Evolutionary conservation across 2,329 filamentous ascomycete genomes (phyloP).

Genomic region (Pseudogymnoascus sp.): DNA sequence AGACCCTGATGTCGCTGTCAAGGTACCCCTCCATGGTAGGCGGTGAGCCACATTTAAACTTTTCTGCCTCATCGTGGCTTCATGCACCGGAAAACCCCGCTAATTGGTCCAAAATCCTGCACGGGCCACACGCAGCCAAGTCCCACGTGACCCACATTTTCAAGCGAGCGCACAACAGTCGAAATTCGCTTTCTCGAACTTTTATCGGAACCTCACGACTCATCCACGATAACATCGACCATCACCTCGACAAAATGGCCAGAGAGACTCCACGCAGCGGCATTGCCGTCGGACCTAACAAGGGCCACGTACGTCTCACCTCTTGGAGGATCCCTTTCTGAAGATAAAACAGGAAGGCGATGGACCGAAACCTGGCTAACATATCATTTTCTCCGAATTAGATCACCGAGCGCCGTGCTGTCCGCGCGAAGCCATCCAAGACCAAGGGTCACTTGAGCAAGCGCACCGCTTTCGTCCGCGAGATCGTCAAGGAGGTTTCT

Average conservation of each 20-base stretch:
- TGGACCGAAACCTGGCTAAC: conserved; percentile 46
- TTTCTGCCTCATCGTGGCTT: conserved; percentile 8
- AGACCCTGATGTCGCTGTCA: conserved; percentile 8
- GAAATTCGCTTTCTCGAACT: conserved; percentile 8
- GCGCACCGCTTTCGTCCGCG: conserved; percentile 92
- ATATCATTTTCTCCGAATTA: conserved; percentile 33
- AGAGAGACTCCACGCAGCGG: conserved; percentile 50
- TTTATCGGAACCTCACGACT: background rate
- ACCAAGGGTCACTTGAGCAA: conserved; percentile 96
- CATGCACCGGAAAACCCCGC: background rate
- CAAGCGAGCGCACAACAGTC: conserved; percentile 4
- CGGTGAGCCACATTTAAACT: conserved; percentile 9
- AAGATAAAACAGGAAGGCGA: conserved; percentile 40
- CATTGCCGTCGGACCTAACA: conserved; percentile 54
- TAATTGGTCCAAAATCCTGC: background rate
- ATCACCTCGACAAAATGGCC: conserved; percentile 38
- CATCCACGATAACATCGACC: conserved; percentile 13
- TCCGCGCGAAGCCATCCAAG: conserved; percentile 69
- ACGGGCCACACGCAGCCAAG: background rate
- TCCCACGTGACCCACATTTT: conserved; percentile 8
- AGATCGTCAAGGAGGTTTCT: conserved; percentile 97
- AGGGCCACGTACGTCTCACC: conserved; percentile 63
- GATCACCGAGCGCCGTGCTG: conserved; percentile 75
- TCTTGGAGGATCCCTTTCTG: conserved; percentile 64
- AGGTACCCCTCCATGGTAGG: conserved; percentile 8